Percentiles rank a stretch among this genome's conserved stretches.
These are phyloP conservation scores for Anthracocystis setariae DNA, from an alignment of 1,284 basidiomycete species.

Conservation along the genomic window DNA sequence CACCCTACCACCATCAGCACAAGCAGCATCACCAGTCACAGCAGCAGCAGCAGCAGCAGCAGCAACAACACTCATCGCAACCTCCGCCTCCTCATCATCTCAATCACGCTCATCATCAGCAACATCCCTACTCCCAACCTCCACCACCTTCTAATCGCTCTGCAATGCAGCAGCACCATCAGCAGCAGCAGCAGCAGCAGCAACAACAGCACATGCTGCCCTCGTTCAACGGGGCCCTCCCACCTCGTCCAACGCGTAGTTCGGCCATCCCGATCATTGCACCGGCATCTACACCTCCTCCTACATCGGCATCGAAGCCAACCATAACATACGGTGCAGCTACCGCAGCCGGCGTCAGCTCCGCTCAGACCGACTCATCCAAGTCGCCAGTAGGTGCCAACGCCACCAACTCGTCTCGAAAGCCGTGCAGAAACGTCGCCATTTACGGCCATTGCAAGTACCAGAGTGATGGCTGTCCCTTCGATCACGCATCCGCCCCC, in stretches of 20 bases:
- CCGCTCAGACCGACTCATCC: constrained; percentile 21
- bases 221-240: constrained; percentile 36
- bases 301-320: constrained; percentile 11
- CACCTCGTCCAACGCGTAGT: constrained; percentile 39
- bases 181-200: constrained; percentile 23
- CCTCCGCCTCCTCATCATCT: constrained; percentile 14
- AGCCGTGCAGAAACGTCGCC: constrained; percentile 48
- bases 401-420: constrained; percentile 23
- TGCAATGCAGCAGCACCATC: constrained; percentile 36
- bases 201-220: constrained; percentile 22
- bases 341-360: constrained; percentile 10
- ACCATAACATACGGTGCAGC: constrained; percentile 24
- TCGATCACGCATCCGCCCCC: constrained; percentile 31
- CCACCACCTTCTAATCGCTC: constrained; percentile 17
- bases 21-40: constrained; percentile 20
- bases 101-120: constrained; percentile 13
- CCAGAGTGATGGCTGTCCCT: constrained; percentile 45
- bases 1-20: constrained; percentile 38
- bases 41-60: constrained; percentile 22
- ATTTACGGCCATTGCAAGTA: constrained; percentile 53
- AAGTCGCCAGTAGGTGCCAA: constrained; percentile 30
- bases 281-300: constrained; percentile 33
- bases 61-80: constrained; percentile 10
- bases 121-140: constrained; percentile 6
- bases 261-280: constrained; percentile 54